Conservation (phyloP, 768 basidiomycete genomes). For the Suillus subalutaceus region DNA sequence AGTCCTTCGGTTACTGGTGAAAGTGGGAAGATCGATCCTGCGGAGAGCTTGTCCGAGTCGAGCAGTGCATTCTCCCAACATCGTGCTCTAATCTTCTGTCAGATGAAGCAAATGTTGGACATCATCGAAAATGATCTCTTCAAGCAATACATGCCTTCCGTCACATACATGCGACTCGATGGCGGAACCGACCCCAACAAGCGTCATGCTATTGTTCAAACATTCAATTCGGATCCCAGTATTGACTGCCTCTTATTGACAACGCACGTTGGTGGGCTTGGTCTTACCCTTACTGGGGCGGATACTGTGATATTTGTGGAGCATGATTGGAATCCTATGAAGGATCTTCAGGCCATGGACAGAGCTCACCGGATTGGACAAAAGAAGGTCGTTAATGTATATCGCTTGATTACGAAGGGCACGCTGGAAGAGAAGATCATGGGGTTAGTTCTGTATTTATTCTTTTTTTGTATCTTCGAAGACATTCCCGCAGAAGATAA, state of each 20-base stretch:
- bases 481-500: slow-evolving; percentile 93
- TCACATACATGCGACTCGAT: slow-evolving; percentile 98
- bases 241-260: slow-evolving; percentile 98
- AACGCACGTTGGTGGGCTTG: slow-evolving; percentile 95
- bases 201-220: slow-evolving; percentile 96
- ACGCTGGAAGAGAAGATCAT: slow-evolving; percentile 99
- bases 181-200: slow-evolving; percentile 91
- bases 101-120: slow-evolving; percentile 99
- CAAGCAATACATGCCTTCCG: slow-evolving; percentile 88
- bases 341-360: slow-evolving; percentile 99
- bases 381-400: slow-evolving; percentile 99
- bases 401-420: slow-evolving; percentile 94
- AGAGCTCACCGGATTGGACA: slow-evolving; percentile 97
- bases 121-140: slow-evolving; percentile 95
- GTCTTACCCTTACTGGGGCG: slow-evolving; percentile 94
- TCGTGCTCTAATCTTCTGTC: slow-evolving; percentile 98
- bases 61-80: slow-evolving; percentile 83
- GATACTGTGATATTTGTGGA: slow-evolving; percentile 99
- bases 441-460: slow-evolving; percentile 65
- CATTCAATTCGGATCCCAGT: slow-evolving; percentile 96
- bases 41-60: slow-evolving; percentile 55
- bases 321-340: slow-evolving; percentile 99
- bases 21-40: slow-evolving; percentile 65
- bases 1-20: slow-evolving; percentile 46
- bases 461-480: slow-evolving; percentile 50